Evolutionary conservation across 805 yeast species (phyloP), one percentile per base, ranked within the genome.

Genomic region (Candida incommunis): DNA sequence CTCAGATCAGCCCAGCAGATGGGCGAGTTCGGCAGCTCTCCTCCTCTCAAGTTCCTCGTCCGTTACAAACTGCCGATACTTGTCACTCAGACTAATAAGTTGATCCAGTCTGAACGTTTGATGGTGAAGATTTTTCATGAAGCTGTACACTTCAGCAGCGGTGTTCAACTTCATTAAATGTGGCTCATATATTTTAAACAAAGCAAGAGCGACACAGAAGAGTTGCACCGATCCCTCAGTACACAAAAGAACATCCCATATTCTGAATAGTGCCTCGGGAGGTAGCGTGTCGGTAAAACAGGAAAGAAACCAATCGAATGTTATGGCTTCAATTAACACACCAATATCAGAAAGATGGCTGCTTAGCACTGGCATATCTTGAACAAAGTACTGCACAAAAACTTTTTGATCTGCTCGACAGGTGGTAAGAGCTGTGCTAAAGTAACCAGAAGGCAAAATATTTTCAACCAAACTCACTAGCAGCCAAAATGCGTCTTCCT

Each of bases 401-500:
- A 65, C 64, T 2, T 40, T 47, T 45, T 70, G 67, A 49, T 74
- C 75, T 2, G 58, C 58, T 25, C 68, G 59, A 13, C 75, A 65
- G 20, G 61, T 53, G 4, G 55, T 45, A 37, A 66, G 48, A 9
- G 63, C 56, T 2, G 61, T 50, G n/a, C 60, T 57, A 51, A 71
- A 74, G 49, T 65, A 66, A 3, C 63, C 64, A 22, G 54, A 45
- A 0, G 78, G 78, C 5, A 75, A 54, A 15, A 73, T 64, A 43
- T 72, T 72, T 45, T 72, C 76, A 13, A 70, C 58, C 25, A 76
- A 48, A 2, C 69, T 70, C 22, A 70, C 69, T 47, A 72, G 69
- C 2, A 69, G 60, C 78, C 79, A 74, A 47, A 78, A 86, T 2
- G 95, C 92, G 62, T 86, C 84, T 0, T 94, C 87, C 59, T 87